phyloP scores from a whole-genome alignment of 202 grass and related monocot species.

The Hordeum pubiflorum region DNA sequence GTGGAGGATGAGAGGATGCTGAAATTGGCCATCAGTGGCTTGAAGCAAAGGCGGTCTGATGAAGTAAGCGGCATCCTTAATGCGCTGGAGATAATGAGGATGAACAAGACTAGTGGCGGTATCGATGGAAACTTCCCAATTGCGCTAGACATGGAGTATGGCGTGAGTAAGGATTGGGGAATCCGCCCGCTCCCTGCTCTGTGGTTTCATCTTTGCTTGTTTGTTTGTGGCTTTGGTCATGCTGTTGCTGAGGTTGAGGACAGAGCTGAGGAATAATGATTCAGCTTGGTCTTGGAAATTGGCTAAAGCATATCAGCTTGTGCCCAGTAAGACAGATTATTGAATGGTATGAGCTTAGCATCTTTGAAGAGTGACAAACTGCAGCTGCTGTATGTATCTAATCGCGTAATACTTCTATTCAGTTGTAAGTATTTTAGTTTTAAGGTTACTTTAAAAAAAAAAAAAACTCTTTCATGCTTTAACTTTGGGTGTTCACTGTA shows the following conservation, averaged over 20 bases:
- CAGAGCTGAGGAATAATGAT: conserved; percentile 41
- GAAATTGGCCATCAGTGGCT: conserved; percentile 53
- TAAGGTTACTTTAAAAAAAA: no score
- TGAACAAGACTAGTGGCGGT: conserved; percentile 59
- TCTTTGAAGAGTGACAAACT: conserved; percentile 16
- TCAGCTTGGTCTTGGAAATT: conserved; percentile 41
- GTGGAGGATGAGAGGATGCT: conserved; percentile 36
- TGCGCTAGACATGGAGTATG: conserved; percentile 40
- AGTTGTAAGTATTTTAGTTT: conserved; percentile 48
- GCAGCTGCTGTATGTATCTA: neutral
- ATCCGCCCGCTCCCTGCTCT: conserved; percentile 53
- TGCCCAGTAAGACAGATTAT: conserved; percentile 49
- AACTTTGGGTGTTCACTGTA: no score
- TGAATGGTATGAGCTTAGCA: conserved; percentile 25
- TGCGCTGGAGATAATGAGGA: conserved; percentile 86
- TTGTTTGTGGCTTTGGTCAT: conserved; percentile 45
- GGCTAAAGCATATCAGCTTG: conserved; percentile 55
- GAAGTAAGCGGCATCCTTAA: conserved; percentile 69
- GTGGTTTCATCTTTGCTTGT: conserved; percentile 59
- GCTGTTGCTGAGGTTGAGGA: conserved; percentile 52
- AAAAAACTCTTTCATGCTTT: no score
- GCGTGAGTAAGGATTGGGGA: conserved; percentile 42
- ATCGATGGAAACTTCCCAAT: conserved; percentile 49
- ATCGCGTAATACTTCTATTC: neutral
- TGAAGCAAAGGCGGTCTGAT: conserved; percentile 26